phyloP scores from a whole-genome alignment of 1,284 basidiomycete genomes.

The Marasmius oreades region DNA sequence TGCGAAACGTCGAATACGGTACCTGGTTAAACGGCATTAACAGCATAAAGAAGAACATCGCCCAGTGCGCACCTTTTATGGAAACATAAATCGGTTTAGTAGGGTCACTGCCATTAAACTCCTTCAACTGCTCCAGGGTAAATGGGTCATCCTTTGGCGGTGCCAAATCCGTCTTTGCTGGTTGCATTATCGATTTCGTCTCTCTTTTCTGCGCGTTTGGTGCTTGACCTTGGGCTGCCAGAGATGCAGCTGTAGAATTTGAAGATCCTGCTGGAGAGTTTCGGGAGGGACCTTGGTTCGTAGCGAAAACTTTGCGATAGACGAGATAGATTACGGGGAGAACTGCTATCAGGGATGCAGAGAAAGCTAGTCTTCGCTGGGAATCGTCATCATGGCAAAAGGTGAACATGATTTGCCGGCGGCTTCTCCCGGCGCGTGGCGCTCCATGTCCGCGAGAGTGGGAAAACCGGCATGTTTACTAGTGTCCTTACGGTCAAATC shows the following conservation, averaged over 20 bases:
- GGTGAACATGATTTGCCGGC: constrained; percentile 2
- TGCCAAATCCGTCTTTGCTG: constrained; percentile 55
- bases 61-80: constrained; percentile 69
- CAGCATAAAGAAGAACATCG: not conserved
- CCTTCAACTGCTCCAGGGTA: constrained; percentile 63
- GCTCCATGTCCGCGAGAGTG: not conserved
- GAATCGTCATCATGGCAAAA: constrained; percentile 2
- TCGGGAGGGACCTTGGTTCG: not conserved
- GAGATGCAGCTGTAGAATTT: not conserved
- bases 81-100: constrained; percentile 80
- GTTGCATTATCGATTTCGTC: constrained; percentile 66
- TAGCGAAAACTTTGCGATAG: not conserved
- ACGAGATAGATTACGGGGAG: not conserved
- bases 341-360: not conserved
- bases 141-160: constrained; percentile 79
- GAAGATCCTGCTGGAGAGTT: too few species aligned
- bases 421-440: not conserved
- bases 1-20: constrained; percentile 82
- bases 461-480: not conserved
- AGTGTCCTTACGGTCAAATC: too few species aligned
- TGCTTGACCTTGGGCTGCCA: constrained; percentile 1
- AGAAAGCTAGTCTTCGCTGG: not conserved
- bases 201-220: constrained; percentile 22
- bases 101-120: constrained; percentile 66
- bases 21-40: constrained; percentile 45